Percentiles rank a stretch among this genome's conserved stretches.
These are phyloP conservation scores for Pyrus bretschneideri DNA, from an alignment of 306 rosid species.

Conservation along the genomic window DNA sequence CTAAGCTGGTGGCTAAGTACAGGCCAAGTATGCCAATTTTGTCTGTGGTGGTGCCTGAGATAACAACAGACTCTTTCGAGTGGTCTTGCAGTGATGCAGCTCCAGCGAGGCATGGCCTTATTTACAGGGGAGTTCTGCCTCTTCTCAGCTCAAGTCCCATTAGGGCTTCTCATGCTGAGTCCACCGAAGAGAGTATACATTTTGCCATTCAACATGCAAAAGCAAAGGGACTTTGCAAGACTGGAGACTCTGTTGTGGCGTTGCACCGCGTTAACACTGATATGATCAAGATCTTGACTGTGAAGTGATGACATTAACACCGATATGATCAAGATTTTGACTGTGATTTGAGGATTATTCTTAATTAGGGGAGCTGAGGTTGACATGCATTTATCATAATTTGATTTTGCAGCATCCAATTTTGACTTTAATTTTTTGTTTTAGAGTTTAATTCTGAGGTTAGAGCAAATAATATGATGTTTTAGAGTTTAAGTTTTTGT, in stretches of 20 bases:
- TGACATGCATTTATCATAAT: not conserved
- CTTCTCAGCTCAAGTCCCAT: not conserved
- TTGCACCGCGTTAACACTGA: not conserved
- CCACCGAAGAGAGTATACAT: not conserved
- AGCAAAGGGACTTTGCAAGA: not conserved
- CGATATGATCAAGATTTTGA: not conserved
- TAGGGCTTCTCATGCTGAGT: conserved; percentile 3
- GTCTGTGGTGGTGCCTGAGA: conserved; percentile 43
- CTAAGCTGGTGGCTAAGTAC: conserved; percentile 40
- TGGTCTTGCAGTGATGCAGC: conserved; percentile 22
- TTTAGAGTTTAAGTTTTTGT: no score
- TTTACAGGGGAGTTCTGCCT: conserved; percentile 1
- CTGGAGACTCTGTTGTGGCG: conserved; percentile 1
- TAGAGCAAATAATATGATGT: not conserved
- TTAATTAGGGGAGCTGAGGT: not conserved
- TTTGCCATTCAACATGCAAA: conserved; percentile 5
- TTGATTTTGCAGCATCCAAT: not conserved
- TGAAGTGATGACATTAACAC: not conserved
- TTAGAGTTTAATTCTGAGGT: not conserved
- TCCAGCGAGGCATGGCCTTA: not conserved
- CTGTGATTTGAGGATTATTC: not conserved
- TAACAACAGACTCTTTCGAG: conserved; percentile 32
- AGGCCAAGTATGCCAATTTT: conserved; percentile 54
- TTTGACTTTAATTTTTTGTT: not conserved
- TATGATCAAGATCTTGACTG: not conserved